These are phyloP conservation scores for Tricholoma sp. DNA, from an alignment of 768 basidiomycete genomes.

Conservation along the genomic window DNA sequence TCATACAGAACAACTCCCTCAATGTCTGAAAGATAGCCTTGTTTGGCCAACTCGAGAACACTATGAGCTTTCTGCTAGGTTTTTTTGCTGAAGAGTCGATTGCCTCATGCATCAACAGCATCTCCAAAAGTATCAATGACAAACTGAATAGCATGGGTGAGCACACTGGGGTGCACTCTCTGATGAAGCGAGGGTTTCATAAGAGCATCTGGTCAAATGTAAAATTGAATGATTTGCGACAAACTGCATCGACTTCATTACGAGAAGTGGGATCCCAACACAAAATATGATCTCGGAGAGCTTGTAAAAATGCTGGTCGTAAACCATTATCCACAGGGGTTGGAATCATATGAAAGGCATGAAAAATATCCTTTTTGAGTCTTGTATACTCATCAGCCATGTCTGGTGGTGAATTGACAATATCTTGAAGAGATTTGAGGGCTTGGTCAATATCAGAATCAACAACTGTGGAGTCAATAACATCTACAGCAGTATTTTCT, in stretches of 20 bases:
- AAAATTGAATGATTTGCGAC: conserved; percentile 8
- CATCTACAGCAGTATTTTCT: no score
- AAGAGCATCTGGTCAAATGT: conserved; percentile 18
- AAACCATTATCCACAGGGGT: conserved; percentile 13
- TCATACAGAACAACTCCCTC: conserved; percentile 15
- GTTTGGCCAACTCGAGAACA: conserved; percentile 13
- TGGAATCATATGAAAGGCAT: conserved; percentile 17
- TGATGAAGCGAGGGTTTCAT: conserved; percentile 12
- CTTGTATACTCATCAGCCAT: conserved; percentile 2
- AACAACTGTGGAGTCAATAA: no score
- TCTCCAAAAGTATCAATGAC: conserved; percentile 15
- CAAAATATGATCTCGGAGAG: conserved; percentile 19
- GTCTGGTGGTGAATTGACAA: background rate
- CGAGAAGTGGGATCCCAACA: conserved; percentile 17
- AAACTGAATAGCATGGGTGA: conserved; percentile 15
- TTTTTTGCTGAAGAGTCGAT: conserved; percentile 9
- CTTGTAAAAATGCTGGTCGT: conserved; percentile 12
- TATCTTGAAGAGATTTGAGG: background rate
- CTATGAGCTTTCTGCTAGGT: conserved; percentile 14
- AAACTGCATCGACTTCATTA: conserved; percentile 11
- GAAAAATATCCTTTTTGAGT: conserved; percentile 19
- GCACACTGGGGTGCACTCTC: conserved; percentile 13
- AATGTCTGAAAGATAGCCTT: conserved; percentile 19
- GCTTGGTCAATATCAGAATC: no score
- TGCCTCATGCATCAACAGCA: conserved; percentile 14